Evolutionary conservation across 495 filamentous ascomycete species (phyloP).

Genomic region (Daldinia childiae): DNA sequence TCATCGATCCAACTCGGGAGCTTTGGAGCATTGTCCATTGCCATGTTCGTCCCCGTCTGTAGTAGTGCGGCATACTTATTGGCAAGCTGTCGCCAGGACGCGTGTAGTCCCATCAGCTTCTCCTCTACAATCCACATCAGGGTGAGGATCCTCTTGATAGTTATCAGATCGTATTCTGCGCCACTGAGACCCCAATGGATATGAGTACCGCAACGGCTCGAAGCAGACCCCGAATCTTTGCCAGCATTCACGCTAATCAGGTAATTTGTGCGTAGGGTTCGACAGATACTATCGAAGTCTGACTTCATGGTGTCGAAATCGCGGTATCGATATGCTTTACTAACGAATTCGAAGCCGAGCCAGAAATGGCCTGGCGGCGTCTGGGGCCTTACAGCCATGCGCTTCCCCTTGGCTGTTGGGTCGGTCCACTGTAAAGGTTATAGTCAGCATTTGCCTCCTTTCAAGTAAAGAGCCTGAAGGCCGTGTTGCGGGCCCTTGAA

Average conservation of each 20-base stretch:
- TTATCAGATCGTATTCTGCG: constrained; percentile 8
- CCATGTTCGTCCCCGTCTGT: constrained; percentile 36
- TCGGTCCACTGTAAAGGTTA: constrained; percentile 21
- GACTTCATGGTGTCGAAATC: constrained; percentile 19
- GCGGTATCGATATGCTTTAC: constrained; percentile 20
- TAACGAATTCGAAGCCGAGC: constrained; percentile 37
- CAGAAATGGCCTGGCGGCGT: constrained; percentile 25
- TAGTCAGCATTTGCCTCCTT: background rate
- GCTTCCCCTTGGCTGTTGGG: constrained; percentile 11
- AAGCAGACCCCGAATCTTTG: constrained; percentile 17
- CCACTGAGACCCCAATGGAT: constrained; percentile 35
- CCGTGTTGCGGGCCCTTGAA: background rate
- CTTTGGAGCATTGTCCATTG: background rate
- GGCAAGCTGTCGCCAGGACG: constrained; percentile 26
- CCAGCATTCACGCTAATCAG: constrained; percentile 28
- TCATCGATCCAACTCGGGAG: constrained; percentile 25
- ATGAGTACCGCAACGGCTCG: constrained; percentile 29
- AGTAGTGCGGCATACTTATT: constrained; percentile 29
- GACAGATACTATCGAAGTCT: constrained; percentile 22
- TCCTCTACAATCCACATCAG: constrained; percentile 35
- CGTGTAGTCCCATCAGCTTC: constrained; percentile 30
- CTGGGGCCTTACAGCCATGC: constrained; percentile 32
- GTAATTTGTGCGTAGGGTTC: constrained; percentile 19
- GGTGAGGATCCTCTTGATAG: constrained; percentile 25
- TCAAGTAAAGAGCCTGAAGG: background rate